These are phyloP conservation scores for Protomyces macrosporus DNA, from an alignment of 1,139 yeast genomes.

Conservation along the genomic window DNA sequence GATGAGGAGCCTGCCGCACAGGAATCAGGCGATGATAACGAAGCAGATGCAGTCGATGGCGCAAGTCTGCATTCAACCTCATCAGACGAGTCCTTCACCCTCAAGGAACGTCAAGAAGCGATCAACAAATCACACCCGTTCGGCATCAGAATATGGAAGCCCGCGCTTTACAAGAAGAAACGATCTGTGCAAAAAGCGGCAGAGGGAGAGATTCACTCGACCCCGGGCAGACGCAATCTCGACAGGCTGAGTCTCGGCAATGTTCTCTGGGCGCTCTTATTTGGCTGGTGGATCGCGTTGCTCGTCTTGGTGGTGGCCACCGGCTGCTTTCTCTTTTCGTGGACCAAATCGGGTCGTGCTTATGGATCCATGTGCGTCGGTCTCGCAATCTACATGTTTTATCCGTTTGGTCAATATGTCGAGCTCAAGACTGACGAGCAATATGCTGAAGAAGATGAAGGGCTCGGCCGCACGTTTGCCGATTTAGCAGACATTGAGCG, in stretches of 20 bases:
- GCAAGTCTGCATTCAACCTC: slow-evolving; percentile 12
- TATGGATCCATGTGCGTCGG: slow-evolving; percentile 61
- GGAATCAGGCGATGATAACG: background rate
- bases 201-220: slow-evolving; percentile 87
- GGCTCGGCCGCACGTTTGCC: slow-evolving; percentile 79
- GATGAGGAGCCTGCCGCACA: slow-evolving; percentile 1
- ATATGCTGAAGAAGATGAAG: slow-evolving; percentile 78
- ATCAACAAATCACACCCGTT: slow-evolving; percentile 95
- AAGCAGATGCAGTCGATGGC: slow-evolving; percentile 6
- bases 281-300: slow-evolving; percentile 30
- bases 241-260: slow-evolving; percentile 38
- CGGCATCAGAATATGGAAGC: slow-evolving; percentile 98
- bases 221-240: slow-evolving; percentile 45
- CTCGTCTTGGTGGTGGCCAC: slow-evolving; percentile 48
- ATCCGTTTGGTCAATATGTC: slow-evolving; percentile 88
- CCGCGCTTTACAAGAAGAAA: slow-evolving; percentile 86
- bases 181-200: slow-evolving; percentile 91
- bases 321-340: slow-evolving; percentile 38
- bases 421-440: slow-evolving; percentile 71
- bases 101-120: slow-evolving; percentile 84
- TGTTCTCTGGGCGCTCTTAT: slow-evolving; percentile 28
- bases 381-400: slow-evolving; percentile 64
- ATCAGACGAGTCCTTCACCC: slow-evolving; percentile 24
- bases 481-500: slow-evolving; percentile 35
- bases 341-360: slow-evolving; percentile 44